phyloP scores from a whole-genome alignment of 768 basidiomycete species.

The Lentinula detonsa region DNA sequence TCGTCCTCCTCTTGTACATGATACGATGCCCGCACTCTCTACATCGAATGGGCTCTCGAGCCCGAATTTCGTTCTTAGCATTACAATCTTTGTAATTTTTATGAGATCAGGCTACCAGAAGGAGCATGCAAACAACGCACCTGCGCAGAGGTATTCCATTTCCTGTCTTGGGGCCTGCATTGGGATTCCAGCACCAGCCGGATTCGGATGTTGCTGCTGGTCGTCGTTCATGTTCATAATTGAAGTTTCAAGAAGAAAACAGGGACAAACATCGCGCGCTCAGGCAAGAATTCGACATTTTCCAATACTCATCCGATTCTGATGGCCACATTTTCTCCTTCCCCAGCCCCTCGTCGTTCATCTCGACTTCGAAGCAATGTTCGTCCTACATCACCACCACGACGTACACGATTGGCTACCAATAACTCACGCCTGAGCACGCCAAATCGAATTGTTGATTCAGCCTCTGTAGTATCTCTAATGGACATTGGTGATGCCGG shows the following conservation, averaged over 20 bases:
- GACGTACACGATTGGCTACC: constrained; percentile 20
- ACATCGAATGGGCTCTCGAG: constrained; percentile 91
- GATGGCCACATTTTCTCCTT: constrained; percentile 60
- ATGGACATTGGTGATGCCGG: constrained; percentile 65
- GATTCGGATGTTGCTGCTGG: neutral
- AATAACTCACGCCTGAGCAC: constrained; percentile 36
- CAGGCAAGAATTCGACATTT: neutral
- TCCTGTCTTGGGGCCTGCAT: constrained; percentile 32
- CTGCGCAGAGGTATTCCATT: constrained; percentile 58
- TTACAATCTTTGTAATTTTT: constrained; percentile 64
- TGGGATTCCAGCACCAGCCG: constrained; percentile 13
- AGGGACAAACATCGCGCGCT: constrained; percentile 1
- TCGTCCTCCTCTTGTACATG: constrained; percentile 98
- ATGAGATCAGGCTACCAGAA: neutral
- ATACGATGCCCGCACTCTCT: constrained; percentile 96
- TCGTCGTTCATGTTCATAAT: neutral
- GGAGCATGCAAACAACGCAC: constrained; percentile 18
- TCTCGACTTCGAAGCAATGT: constrained; percentile 25
- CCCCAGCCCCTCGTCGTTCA: constrained; percentile 54
- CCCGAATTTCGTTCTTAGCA: constrained; percentile 85
- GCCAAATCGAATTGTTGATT: constrained; percentile 28
- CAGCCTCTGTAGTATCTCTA: constrained; percentile 38
- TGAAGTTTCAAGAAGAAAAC: neutral
- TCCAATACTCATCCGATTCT: neutral
- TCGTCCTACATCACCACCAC: constrained; percentile 20